phyloP scores from a whole-genome alignment of 1,284 basidiomycete species.

The Entoloma clypeatum region DNA sequence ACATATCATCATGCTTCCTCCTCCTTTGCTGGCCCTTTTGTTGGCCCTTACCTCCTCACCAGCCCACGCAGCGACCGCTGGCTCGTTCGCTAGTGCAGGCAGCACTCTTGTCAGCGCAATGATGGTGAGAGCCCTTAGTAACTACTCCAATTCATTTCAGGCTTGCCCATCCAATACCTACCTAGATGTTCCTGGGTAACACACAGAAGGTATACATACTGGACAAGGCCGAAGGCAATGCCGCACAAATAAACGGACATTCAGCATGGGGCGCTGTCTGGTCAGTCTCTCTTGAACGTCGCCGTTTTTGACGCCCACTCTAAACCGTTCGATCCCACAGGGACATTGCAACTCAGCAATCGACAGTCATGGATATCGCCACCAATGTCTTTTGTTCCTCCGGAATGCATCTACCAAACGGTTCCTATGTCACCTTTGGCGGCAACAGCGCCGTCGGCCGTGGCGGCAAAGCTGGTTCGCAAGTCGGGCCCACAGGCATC shows the following conservation, averaged over 20 bases:
- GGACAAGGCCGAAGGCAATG: slow-evolving; percentile 45
- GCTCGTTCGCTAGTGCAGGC: slow-evolving; percentile 47
- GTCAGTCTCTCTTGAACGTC: slow-evolving; percentile 20
- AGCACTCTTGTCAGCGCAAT: slow-evolving; percentile 57
- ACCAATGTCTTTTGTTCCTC: slow-evolving; percentile 85
- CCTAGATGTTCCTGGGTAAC: slow-evolving; percentile 56
- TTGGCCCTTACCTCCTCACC: slow-evolving; percentile 30
- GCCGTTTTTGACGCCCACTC: background rate
- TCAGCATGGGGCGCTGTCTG: slow-evolving; percentile 43
- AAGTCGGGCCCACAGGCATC: slow-evolving; percentile 39
- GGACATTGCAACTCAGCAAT: slow-evolving; percentile 50
- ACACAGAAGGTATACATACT: slow-evolving; percentile 46
- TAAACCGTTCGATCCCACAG: slow-evolving; percentile 22
- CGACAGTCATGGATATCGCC: slow-evolving; percentile 62
- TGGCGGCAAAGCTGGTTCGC: slow-evolving; percentile 62
- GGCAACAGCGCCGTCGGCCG: slow-evolving; percentile 77
- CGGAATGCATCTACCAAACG: slow-evolving; percentile 66
- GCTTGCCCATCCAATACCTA: background rate
- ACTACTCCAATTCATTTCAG: background rate
- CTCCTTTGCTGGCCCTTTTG: slow-evolving; percentile 32
- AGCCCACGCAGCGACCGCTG: slow-evolving; percentile 32
- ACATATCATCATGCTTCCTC: no score
- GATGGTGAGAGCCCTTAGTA: slow-evolving; percentile 45
- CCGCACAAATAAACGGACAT: slow-evolving; percentile 36
- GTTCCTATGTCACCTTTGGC: slow-evolving; percentile 61